Conservation (phyloP, 768 basidiomycete species). For the Boletellus emodensis region DNA sequence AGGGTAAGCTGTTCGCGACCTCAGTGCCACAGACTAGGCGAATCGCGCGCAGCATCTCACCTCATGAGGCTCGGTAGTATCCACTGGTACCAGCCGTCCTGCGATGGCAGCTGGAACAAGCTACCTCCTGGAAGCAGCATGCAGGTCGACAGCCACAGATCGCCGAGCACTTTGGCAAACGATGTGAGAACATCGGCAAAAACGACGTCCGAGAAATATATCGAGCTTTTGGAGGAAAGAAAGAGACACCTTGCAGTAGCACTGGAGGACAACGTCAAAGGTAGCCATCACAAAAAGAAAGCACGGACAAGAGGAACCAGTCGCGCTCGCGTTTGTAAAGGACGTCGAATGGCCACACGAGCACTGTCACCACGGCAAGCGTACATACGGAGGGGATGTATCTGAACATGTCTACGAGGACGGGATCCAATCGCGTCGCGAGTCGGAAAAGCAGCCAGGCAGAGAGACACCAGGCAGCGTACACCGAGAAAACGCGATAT, state of each 20-base stretch:
- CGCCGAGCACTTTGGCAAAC: slow-evolving; percentile 94
- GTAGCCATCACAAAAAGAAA: neutral
- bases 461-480: slow-evolving; percentile 53
- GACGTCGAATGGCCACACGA: slow-evolving; percentile 67
- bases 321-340: slow-evolving; percentile 69
- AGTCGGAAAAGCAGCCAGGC: slow-evolving; percentile 70
- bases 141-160: slow-evolving; percentile 82
- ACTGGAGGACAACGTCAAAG: slow-evolving; percentile 37
- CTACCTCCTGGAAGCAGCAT: slow-evolving; percentile 87
- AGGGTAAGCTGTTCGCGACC: slow-evolving; percentile 59
- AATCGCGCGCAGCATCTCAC: slow-evolving; percentile 39
- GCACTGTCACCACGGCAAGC: slow-evolving; percentile 49
- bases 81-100: slow-evolving; percentile 66
- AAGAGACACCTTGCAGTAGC: slow-evolving; percentile 71
- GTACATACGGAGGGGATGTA: slow-evolving; percentile 70
- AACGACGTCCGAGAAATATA: slow-evolving; percentile 89
- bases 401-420: slow-evolving; percentile 69
- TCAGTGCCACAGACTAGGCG: slow-evolving; percentile 1
- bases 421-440: slow-evolving; percentile 52
- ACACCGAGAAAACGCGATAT: slow-evolving; percentile 65
- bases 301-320: slow-evolving; percentile 71
- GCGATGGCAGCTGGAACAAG: slow-evolving; percentile 57
- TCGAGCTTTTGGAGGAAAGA: slow-evolving; percentile 52
- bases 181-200: slow-evolving; percentile 96
- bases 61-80: slow-evolving; percentile 83